phyloP scores from a whole-genome alignment of 192 early-diverging fungal species.

The Coemansia sp. region DNA sequence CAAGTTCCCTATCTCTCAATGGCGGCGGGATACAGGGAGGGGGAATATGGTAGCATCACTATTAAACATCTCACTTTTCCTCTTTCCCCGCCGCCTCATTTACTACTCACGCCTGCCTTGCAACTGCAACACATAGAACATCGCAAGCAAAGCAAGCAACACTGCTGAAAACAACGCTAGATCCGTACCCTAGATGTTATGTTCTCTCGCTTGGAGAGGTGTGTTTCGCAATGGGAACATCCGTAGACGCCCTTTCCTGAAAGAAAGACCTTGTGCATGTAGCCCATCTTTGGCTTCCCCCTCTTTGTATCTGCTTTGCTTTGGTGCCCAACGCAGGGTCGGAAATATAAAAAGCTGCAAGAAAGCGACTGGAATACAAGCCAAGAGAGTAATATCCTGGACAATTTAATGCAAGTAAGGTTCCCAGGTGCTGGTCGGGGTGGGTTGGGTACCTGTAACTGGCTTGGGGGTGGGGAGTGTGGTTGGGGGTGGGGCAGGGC shows the following conservation, averaged over 20 bases:
- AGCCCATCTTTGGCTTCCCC: conserved; percentile 33
- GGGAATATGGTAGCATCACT: no score
- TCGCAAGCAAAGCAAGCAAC: background rate
- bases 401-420: background rate
- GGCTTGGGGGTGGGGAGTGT: background rate
- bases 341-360: background rate
- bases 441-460: background rate
- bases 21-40: no score
- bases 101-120: background rate
- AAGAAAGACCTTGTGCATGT: conserved; percentile 51
- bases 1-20: background rate
- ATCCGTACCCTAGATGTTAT: conserved; percentile 43
- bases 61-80: background rate
- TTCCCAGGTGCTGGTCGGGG: background rate
- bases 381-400: background rate
- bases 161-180: background rate
- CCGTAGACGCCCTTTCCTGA: conserved; percentile 39
- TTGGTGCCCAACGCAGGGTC: background rate
- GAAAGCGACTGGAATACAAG: background rate
- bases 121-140: background rate
- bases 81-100: background rate
- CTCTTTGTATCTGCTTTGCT: background rate
- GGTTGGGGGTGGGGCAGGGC: background rate
- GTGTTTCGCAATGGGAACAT: conserved; percentile 48
- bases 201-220: conserved; percentile 34